Evolutionary conservation across 306 rosid genomes (phyloP), one percentile per base, ranked within the genome.

Genomic region (Acacia melanoxylon): DNA sequence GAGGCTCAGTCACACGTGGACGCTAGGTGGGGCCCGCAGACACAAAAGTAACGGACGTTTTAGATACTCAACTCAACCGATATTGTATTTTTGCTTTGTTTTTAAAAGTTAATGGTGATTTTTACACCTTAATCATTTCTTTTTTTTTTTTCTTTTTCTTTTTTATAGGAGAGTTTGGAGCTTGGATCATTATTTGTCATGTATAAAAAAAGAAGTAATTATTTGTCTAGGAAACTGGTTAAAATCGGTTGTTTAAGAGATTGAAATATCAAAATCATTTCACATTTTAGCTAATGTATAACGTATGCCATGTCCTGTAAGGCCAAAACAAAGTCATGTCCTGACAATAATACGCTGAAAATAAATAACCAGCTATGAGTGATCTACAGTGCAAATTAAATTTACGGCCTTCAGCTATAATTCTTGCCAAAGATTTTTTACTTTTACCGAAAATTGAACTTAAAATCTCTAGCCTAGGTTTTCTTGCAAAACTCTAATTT

Each of bases 111-210:
- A 29, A 1, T 29, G 2, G 31, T 29, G 2, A 29, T 29, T 29
- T 29, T 29, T 29, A 29, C 2, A 29, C 31, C 29, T 27, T 27
- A 29, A 29, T 29, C 31, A 1, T 29, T 1, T 29, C 56, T 15
- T 16, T 16, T 2, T 15, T 1, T 2, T 3, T 3, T 16, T 1
- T 16, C 5, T 2, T 15, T 1, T 2, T 3, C 0, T 16, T 1
- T 16, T 17, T 49, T 5, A 15, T 16, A 49, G 56, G 58, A 16
- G n/a, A 52, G n/a, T 52, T 52, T 52, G 8, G 24, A 52, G 20
- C 22, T 52, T 19, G 20, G 59, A 52, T 52, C 2, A 6, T 52
- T 19, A 6, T 37, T 37, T 37, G 8, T 37, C 41, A 1, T 37
- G 41, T 6, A 37, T 1, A 6, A 35, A 35, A 35, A 35, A 35